Evolutionary conservation across 129 eudicot genomes (phyloP).

Genomic region (Tanacetum coccineum): DNA sequence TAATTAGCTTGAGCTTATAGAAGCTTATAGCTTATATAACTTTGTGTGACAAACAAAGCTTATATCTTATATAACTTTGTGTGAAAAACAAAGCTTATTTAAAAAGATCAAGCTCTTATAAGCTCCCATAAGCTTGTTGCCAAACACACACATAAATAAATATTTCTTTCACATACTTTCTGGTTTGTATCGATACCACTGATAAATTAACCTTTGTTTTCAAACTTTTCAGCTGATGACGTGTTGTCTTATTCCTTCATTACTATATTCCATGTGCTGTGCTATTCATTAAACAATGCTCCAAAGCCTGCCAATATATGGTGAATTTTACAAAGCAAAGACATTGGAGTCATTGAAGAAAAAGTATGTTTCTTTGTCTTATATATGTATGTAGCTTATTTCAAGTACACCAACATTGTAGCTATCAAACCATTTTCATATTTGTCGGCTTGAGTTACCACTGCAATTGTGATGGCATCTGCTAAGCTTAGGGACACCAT

Average conservation of each 20-base stretch:
- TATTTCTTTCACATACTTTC: not conserved
- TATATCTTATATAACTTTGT: no score
- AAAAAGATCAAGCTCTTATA: no score
- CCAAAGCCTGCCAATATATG: constrained; percentile 18
- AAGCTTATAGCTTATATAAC: no score
- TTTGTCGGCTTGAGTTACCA: not conserved
- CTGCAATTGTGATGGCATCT: constrained; percentile 30
- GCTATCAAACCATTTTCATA: not conserved
- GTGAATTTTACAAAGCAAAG: constrained; percentile 34
- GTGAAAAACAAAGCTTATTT: no score
- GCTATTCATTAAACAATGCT: constrained; percentile 26
- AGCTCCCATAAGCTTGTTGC: no score
- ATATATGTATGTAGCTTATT: constrained; percentile 9
- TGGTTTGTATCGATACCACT: not conserved
- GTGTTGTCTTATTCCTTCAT: constrained; percentile 3
- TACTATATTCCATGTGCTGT: constrained; percentile 10
- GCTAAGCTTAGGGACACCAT: constrained; percentile 46
- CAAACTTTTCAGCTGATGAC: not conserved
- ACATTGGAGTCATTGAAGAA: constrained; percentile 40
- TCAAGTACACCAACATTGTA: constrained; percentile 5
- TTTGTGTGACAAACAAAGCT: no score
- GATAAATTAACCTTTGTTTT: not conserved
- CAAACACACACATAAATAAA: no score
- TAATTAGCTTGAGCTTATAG: no score
- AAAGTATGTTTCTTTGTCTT: constrained; percentile 15